phyloP scores from a whole-genome alignment of 495 filamentous ascomycete species.

The Cenococcum geophilum region DNA sequence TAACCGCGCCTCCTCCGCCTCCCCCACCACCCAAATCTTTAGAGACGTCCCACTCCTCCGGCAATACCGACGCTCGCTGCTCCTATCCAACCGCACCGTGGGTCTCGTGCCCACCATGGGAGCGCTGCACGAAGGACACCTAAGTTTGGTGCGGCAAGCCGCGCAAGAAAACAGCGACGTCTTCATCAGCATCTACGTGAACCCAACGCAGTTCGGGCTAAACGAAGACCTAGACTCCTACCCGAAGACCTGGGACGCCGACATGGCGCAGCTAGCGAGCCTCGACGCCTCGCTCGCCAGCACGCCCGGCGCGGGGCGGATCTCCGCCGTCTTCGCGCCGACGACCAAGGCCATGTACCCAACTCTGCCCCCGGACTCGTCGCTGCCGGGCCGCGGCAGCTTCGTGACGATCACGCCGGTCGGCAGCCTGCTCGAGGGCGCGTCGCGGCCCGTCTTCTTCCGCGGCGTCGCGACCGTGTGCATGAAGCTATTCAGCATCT shows the following conservation, averaged over 20 bases:
- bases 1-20: constrained; percentile 14
- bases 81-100: constrained; percentile 63
- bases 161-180: constrained; percentile 77
- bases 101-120: constrained; percentile 96
- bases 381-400: constrained; percentile 60
- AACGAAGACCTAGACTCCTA: constrained; percentile 83
- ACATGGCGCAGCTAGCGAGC: constrained; percentile 56
- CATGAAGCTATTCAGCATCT: constrained; percentile 95
- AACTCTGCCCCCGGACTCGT: constrained; percentile 71
- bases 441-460: constrained; percentile 89
- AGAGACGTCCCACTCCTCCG: constrained; percentile 67
- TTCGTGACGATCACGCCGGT: constrained; percentile 93
- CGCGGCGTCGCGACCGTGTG: constrained; percentile 92
- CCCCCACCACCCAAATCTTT: constrained; percentile 57
- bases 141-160: constrained; percentile 79
- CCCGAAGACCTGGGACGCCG: constrained; percentile 81
- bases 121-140: constrained; percentile 84
- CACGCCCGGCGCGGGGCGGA: constrained; percentile 50
- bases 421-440: constrained; percentile 71
- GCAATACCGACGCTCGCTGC: constrained; percentile 60
- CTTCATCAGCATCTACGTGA: constrained; percentile 87
- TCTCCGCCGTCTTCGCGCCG: constrained; percentile 80
- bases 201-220: constrained; percentile 92
- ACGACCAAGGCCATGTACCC: constrained; percentile 84
- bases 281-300: constrained; percentile 65